Evolutionary conservation across 495 filamentous ascomycete species (phyloP).

Genomic region (Aspergillus affinis): DNA sequence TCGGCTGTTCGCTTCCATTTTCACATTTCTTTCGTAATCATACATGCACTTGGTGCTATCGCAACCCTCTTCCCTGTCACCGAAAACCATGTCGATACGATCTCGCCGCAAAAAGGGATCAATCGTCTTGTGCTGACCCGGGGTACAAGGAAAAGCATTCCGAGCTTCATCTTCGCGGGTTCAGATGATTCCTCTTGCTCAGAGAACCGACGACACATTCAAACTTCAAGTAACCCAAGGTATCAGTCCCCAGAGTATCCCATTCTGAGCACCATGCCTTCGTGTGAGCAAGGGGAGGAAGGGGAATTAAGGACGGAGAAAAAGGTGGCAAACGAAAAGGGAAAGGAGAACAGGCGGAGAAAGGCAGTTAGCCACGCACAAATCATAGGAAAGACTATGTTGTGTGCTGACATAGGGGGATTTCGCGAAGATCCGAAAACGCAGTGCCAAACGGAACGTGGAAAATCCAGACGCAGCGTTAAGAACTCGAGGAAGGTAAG

Average conservation of each 20-base stretch:
- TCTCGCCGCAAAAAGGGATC: background rate
- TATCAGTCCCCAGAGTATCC: background rate
- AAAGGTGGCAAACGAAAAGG: background rate
- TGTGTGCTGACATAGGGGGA: background rate
- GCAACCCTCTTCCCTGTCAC: constrained; percentile 11
- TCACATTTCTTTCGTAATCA: constrained; percentile 49
- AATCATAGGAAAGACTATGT: background rate
- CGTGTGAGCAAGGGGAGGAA: background rate
- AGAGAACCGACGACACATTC: background rate
- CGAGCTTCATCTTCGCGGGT: background rate
- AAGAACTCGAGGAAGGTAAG: constrained; percentile 3
- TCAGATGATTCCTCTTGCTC: background rate
- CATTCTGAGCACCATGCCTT: background rate
- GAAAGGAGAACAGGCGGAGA: background rate
- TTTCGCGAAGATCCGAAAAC: background rate
- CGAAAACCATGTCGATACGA: constrained; percentile 1
- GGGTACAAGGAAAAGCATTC: background rate
- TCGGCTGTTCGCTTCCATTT: constrained; percentile 33
- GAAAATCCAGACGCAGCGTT: constrained; percentile 7
- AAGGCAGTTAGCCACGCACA: background rate
- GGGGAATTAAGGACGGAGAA: background rate
- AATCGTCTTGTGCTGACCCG: background rate
- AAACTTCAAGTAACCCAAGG: background rate
- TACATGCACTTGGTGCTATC: constrained; percentile 35
- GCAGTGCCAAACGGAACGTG: constrained; percentile 5